Percentiles rank a stretch among this genome's conserved stretches.
These are phyloP conservation scores for Ogataea zsoltii DNA, from an alignment of 805 yeast genomes.

Conservation along the genomic window DNA sequence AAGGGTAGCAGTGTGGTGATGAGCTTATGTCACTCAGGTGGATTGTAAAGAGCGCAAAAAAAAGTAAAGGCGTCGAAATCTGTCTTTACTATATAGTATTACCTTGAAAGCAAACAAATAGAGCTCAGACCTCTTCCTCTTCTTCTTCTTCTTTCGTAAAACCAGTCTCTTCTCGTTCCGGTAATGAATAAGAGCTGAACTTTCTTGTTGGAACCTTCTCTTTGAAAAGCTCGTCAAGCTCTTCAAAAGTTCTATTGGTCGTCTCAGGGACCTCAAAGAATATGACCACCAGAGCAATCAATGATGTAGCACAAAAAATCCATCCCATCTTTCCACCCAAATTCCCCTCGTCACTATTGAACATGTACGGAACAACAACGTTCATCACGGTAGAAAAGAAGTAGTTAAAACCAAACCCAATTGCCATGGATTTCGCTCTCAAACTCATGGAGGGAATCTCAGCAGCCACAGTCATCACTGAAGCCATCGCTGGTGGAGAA, in stretches of 20 bases:
- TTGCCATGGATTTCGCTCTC: constrained; percentile 18
- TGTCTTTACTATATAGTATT: no score
- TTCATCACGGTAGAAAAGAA: constrained; percentile 15
- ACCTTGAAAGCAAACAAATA: no score
- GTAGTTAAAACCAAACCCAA: constrained; percentile 13
- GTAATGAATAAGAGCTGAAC: background rate
- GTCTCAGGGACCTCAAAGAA: constrained; percentile 18
- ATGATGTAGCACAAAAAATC: constrained; percentile 25
- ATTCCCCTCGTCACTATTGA: constrained; percentile 15
- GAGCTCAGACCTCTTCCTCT: no score
- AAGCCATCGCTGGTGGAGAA: no score
- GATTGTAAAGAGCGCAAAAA: no score
- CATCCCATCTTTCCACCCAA: constrained; percentile 25
- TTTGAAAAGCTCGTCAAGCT: constrained; percentile 22
- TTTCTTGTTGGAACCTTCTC: background rate
- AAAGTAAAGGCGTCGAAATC: no score
- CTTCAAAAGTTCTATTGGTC: constrained; percentile 16
- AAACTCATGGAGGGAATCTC: constrained; percentile 18
- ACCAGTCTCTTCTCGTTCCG: no score
- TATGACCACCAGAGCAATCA: constrained; percentile 6
- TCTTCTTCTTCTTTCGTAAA: no score
- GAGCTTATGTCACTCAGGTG: no score
- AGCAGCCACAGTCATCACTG: constrained; percentile 8
- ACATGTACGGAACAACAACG: constrained; percentile 22
- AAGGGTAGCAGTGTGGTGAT: no score